Conservation (phyloP, 2,329 filamentous ascomycete genomes). For the Ophiosphaerella narmari region DNA sequence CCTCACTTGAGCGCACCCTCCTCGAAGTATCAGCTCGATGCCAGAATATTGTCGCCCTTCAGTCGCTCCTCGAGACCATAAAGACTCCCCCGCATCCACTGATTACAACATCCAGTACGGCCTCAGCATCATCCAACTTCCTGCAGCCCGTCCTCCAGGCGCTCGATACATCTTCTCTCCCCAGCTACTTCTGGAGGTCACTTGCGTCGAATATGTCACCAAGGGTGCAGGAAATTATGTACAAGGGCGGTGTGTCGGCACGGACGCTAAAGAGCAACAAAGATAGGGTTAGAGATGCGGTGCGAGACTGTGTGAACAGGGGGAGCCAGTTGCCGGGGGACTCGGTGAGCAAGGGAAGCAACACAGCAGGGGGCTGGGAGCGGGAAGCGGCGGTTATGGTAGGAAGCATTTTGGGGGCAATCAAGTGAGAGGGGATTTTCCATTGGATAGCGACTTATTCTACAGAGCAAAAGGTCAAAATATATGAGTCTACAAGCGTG, state of each 20-base stretch:
- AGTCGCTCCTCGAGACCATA: slow-evolving; percentile 72
- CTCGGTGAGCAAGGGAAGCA: slow-evolving; percentile 52
- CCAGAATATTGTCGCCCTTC: slow-evolving; percentile 88
- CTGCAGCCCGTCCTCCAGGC: slow-evolving; percentile 73
- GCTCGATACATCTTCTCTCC: slow-evolving; percentile 85
- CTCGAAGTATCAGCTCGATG: slow-evolving; percentile 81
- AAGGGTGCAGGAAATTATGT: slow-evolving; percentile 82
- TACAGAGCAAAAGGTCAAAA: not conserved
- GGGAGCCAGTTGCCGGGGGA: slow-evolving; percentile 72
- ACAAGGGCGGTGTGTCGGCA: slow-evolving; percentile 80
- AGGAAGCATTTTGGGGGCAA: slow-evolving; percentile 70
- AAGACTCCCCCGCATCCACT: slow-evolving; percentile 72
- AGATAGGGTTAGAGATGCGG: slow-evolving; percentile 73
- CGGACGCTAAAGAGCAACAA: slow-evolving; percentile 78
- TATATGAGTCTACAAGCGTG: not conserved
- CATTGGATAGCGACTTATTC: not conserved
- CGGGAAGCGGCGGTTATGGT: slow-evolving; percentile 95
- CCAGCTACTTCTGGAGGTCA: slow-evolving; percentile 92
- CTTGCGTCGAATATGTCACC: slow-evolving; percentile 77
- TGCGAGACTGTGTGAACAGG: slow-evolving; percentile 80
- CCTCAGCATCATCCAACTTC: slow-evolving; percentile 53
- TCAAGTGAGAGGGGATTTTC: slow-evolving; percentile 22
- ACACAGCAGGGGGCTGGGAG: slow-evolving; percentile 70
- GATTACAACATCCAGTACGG: slow-evolving; percentile 46
- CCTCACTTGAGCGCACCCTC: slow-evolving; percentile 79